phyloP scores from a whole-genome alignment of 768 basidiomycete species.

The Suillus subluteus region DNA sequence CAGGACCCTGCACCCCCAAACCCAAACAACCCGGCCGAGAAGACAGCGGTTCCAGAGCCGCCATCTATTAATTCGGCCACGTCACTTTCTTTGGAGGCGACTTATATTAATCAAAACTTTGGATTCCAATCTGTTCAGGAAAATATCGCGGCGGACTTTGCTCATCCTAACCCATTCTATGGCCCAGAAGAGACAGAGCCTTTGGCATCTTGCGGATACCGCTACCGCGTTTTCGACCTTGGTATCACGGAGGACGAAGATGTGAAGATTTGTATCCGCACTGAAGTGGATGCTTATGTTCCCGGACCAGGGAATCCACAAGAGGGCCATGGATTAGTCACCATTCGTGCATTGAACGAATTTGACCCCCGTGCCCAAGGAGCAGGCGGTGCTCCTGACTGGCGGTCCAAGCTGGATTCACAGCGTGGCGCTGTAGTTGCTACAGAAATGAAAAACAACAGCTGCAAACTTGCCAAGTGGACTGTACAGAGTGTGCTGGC shows the following conservation, averaged over 20 bases:
- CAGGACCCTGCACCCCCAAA: conserved; percentile 80
- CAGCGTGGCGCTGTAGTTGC: conserved; percentile 98
- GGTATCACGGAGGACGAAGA: conserved; percentile 91
- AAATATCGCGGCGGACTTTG: conserved; percentile 68
- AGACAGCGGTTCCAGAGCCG: conserved; percentile 60
- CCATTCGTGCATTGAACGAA: conserved; percentile 95
- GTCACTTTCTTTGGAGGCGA: conserved; percentile 94
- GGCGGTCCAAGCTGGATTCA: conserved; percentile 95
- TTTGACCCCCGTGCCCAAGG: conserved; percentile 92
- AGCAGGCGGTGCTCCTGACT: conserved; percentile 96
- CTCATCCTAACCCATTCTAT: conserved; percentile 95
- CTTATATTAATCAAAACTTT: conserved; percentile 99
- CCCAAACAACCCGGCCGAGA: conserved; percentile 76
- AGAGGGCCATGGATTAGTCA: conserved; percentile 79
- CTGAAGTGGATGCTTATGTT: conserved; percentile 93
- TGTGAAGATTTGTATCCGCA: conserved; percentile 87
- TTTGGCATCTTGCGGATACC: conserved; percentile 93
- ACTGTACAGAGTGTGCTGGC: conserved; percentile 93
- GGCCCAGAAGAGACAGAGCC: conserved; percentile 92
- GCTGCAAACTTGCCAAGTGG: conserved; percentile 97
- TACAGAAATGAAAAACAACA: conserved; percentile 99
- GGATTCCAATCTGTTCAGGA: conserved; percentile 94
- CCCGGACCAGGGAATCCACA: conserved; percentile 61
- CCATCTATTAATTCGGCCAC: conserved; percentile 93
- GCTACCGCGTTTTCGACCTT: conserved; percentile 94